A percentile compares a stretch with the other conserved stretches of the same genome.
phyloP scores from a whole-genome alignment of 2,329 filamentous ascomycete genomes.

The Huntiella omanensis region DNA sequence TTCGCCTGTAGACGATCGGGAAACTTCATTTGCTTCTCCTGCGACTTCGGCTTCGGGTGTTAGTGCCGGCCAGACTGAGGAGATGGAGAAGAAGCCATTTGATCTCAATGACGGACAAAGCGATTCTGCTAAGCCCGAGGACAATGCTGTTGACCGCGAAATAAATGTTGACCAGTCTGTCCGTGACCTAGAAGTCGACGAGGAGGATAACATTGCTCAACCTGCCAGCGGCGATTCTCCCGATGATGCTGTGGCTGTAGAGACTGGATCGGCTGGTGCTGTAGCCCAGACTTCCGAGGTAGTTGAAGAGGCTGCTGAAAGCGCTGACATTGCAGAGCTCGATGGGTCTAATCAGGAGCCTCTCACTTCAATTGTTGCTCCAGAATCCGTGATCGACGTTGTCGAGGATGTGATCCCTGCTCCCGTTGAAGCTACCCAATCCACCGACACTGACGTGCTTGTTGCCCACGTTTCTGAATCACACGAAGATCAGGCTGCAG shows the following conservation, averaged over 20 bases:
- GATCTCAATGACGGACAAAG: background rate
- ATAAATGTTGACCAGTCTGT: no score
- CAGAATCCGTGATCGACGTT: no score
- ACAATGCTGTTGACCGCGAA: background rate
- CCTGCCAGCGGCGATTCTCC: no score
- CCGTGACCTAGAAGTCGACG: no score
- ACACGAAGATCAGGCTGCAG: no score
- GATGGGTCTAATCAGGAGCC: no score
- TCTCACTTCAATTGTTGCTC: no score
- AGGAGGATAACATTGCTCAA: background rate
- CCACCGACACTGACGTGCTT: no score
- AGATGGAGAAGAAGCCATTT: conserved; percentile 6
- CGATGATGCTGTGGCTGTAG: background rate
- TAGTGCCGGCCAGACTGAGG: background rate
- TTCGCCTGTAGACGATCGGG: conserved; percentile 6
- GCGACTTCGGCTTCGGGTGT: conserved; percentile 9
- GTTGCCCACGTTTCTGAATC: no score
- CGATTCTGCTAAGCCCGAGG: background rate
- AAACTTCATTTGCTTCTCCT: conserved; percentile 10
- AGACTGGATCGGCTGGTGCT: background rate
- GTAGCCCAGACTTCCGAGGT: background rate
- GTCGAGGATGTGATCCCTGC: no score
- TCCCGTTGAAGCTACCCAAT: no score
- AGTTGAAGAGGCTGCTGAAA: background rate
- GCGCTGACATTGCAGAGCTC: background rate